Conservation (phyloP, 2,329 filamentous ascomycete genomes). For the Didymella keratinophila region DNA sequence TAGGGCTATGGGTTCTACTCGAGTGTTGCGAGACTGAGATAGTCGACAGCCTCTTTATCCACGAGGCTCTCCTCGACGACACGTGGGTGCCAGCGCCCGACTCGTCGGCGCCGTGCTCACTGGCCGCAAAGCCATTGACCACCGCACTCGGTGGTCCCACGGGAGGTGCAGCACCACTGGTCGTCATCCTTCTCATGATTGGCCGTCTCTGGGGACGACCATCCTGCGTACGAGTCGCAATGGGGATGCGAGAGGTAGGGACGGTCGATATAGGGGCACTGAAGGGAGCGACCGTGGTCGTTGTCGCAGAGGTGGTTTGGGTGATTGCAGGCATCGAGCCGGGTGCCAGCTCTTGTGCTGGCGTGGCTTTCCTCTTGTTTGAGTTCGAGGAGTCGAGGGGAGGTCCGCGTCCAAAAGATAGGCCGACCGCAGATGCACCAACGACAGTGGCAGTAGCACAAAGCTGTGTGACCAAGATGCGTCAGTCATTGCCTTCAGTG, state of each 20-base stretch:
- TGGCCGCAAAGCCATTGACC: constrained; percentile 31
- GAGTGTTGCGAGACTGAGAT: constrained; percentile 71
- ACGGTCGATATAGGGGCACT: constrained; percentile 35
- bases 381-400: constrained; percentile 39
- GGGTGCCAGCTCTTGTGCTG: constrained; percentile 42
- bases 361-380: constrained; percentile 51
- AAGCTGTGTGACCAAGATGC: constrained; percentile 57
- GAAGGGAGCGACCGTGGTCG: constrained; percentile 32
- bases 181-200: constrained; percentile 48
- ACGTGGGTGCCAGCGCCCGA: constrained; percentile 33
- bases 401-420: constrained; percentile 63
- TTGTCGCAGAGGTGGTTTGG: constrained; percentile 38
- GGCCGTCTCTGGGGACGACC: constrained; percentile 37
- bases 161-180: constrained; percentile 35
- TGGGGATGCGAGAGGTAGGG: constrained; percentile 37
- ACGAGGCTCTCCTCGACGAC: constrained; percentile 62
- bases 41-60: constrained; percentile 75
- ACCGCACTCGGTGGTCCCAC: constrained; percentile 29
- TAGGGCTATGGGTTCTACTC: constrained; percentile 69
- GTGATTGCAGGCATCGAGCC: constrained; percentile 40
- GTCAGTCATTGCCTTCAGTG: constrained; percentile 48
- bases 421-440: constrained; percentile 66
- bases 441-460: constrained; percentile 69
- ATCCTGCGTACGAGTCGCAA: constrained; percentile 41
- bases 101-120: constrained; percentile 34